A percentile compares a stretch with the other conserved stretches of the same genome.
These are phyloP conservation scores for Goniomonas avonlea DNA, from an alignment of 78 protist species.

Conservation along the genomic window DNA sequence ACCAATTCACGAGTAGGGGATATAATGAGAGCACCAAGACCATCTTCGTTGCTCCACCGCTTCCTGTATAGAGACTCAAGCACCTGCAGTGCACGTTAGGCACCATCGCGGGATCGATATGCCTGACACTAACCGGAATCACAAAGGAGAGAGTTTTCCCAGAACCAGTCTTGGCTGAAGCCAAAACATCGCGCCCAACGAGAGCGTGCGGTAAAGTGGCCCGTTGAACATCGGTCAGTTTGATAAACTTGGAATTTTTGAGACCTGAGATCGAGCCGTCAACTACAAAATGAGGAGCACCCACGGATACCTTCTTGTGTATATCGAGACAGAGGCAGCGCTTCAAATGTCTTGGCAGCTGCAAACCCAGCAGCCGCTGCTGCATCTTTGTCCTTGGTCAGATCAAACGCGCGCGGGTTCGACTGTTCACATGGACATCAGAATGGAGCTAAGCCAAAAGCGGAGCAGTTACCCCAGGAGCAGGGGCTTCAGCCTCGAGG, in stretches of 20 bases:
- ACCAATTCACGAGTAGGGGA: conserved; percentile 96
- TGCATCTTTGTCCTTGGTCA: background rate
- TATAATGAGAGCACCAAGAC: conserved; percentile 90
- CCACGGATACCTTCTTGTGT: too few species aligned
- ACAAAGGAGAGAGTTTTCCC: conserved; percentile 92
- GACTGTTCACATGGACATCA: too few species aligned
- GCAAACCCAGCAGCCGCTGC: background rate
- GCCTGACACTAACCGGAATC: conserved; percentile 54
- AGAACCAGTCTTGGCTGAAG: conserved; percentile 91
- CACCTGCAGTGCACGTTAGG: conserved; percentile 1
- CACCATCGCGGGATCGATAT: background rate
- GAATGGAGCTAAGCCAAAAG: too few species aligned
- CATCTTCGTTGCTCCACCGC: conserved; percentile 67
- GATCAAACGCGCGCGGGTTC: background rate
- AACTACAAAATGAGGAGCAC: too few species aligned
- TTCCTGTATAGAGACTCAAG: conserved; percentile 69
- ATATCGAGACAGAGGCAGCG: conserved; percentile 26
- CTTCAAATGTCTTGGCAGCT: background rate
- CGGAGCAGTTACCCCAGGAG: too few species aligned
- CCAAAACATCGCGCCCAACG: conserved; percentile 82
- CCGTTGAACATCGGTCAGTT: conserved; percentile 78
- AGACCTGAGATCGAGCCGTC: too few species aligned
- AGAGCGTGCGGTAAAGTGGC: conserved; percentile 72
- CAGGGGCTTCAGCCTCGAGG: background rate
- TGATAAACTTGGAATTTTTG: conserved; percentile 11